Evolutionary conservation across 768 basidiomycete species (phyloP).

Genomic region (Paxillus involutus): DNA sequence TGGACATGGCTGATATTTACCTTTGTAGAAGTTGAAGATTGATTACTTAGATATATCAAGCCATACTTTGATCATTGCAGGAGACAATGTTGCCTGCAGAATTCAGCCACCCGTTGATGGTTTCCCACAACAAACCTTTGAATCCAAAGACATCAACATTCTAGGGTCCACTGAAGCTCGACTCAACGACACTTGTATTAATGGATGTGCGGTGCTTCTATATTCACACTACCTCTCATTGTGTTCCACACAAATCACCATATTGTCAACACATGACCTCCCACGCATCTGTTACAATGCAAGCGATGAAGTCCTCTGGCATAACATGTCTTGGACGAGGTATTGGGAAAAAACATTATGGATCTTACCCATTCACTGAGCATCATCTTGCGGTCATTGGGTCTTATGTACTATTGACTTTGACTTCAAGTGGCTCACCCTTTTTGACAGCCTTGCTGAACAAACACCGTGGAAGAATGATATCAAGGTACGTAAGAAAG

Average conservation of each 20-base stretch:
- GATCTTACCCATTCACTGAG: no score
- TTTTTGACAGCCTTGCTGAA: no score
- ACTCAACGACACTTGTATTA: slow-evolving; percentile 13
- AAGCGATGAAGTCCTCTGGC: slow-evolving; percentile 21
- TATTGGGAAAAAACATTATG: no score
- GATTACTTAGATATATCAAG: background rate
- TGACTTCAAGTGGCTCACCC: no score
- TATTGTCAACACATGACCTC: slow-evolving; percentile 12
- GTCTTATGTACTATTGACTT: no score
- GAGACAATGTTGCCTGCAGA: background rate
- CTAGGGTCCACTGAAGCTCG: background rate
- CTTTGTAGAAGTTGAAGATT: no score
- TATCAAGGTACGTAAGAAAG: no score
- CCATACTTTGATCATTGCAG: background rate
- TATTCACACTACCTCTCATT: background rate
- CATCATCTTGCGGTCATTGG: no score
- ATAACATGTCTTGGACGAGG: no score
- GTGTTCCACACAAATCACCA: no score
- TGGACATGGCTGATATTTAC: no score
- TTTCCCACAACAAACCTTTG: slow-evolving; percentile 1
- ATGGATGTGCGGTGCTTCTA: slow-evolving; percentile 9
- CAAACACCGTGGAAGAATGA: no score
- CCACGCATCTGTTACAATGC: background rate
- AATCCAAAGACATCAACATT: background rate
- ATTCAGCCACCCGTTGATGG: background rate